Evolutionary conservation across 176 grass and related monocot genomes (phyloP).

Genomic region (Aegilops speltoides): DNA sequence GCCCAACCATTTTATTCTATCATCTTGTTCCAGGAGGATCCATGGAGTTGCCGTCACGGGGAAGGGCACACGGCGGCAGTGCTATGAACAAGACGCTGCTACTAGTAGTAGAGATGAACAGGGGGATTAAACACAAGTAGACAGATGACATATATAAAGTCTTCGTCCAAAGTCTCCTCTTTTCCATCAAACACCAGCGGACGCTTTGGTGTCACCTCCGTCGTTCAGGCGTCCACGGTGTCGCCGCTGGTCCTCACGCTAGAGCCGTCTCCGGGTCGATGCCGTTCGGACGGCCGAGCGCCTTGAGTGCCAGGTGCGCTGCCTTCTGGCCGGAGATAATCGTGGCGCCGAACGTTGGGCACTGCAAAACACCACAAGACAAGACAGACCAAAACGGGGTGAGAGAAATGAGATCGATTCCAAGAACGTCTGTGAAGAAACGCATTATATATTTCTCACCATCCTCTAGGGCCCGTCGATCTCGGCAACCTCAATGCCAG

Average conservation of each 20-base stretch:
- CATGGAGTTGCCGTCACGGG: not conserved
- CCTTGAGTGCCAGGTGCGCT: conserved; percentile 83
- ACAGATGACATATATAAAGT: not conserved
- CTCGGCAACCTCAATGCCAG: conserved; percentile 96
- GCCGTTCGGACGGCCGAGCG: conserved; percentile 79
- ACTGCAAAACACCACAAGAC: conserved; percentile 31
- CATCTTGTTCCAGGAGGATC: not conserved
- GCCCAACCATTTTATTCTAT: conserved; percentile 6
- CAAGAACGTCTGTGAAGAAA: not conserved
- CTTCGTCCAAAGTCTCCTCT: not conserved
- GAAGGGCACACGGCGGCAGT: not conserved
- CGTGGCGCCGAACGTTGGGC: conserved; percentile 96
- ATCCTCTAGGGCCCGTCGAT: conserved; percentile 93
- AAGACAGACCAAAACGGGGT: not conserved
- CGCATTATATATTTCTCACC: conserved; percentile 26
- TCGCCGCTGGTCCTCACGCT: conserved; percentile 44
- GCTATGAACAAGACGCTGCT: conserved; percentile 23
- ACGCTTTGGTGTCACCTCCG: too few relatives aligned
- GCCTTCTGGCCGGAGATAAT: conserved; percentile 98
- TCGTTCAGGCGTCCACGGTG: conserved; percentile 42
- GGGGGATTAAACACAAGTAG: not conserved
- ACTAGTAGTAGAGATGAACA: not conserved
- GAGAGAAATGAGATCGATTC: not conserved
- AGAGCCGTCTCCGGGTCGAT: conserved; percentile 66
- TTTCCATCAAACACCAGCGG: not conserved